Conservation (phyloP, 1,284 basidiomycete species). For the Cutaneotrichosporon sp. region DNA sequence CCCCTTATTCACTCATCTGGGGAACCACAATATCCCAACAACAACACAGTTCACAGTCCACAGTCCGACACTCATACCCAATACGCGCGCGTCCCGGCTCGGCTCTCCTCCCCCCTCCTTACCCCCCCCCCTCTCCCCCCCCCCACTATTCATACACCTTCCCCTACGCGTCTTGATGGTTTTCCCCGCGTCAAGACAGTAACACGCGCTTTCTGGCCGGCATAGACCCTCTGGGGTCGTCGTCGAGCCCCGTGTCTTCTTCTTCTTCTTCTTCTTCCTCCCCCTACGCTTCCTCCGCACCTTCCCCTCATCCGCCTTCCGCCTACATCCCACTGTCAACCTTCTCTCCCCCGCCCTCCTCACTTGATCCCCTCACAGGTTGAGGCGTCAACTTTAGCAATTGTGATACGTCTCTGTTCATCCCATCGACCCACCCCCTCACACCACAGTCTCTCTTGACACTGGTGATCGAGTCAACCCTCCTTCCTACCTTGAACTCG, state of each 20-base stretch:
- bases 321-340: background rate
- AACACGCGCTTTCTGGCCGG: slow-evolving; percentile 25
- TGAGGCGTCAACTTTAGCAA: background rate
- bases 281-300: background rate
- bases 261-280: background rate
- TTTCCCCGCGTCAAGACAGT: slow-evolving; percentile 20
- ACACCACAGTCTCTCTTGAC: background rate
- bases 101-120: too few species aligned
- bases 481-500: background rate
- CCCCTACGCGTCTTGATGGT: slow-evolving; percentile 20
- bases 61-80: background rate
- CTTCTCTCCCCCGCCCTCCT: background rate
- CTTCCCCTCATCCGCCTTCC: background rate
- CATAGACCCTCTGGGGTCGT: slow-evolving; percentile 27
- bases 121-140: background rate
- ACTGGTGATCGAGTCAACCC: background rate
- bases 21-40: background rate
- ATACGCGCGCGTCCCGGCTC: background rate
- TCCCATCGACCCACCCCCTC: background rate
- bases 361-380: background rate
- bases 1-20: background rate
- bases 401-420: too few species aligned
- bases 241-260: slow-evolving; percentile 23
- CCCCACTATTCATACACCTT: background rate
- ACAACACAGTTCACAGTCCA: background rate